Evolutionary conservation across 371 early-diverging fungal species (phyloP).

Genomic region (Globomyces sp.): DNA sequence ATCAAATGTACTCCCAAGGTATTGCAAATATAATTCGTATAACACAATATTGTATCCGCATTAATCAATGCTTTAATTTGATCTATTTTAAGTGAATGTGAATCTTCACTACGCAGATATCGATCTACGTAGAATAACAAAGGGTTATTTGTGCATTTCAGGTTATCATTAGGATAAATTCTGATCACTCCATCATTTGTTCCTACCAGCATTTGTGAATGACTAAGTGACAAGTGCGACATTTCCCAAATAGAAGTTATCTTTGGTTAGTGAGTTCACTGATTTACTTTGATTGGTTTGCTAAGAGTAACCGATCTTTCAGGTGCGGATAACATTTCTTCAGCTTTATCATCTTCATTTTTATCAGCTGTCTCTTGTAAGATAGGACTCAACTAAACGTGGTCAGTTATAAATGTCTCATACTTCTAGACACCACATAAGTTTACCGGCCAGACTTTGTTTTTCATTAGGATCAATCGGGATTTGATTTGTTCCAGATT

Average conservation of each 20-base stretch:
- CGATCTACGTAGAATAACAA: slow-evolving; percentile 3
- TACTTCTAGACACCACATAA: slow-evolving; percentile 17
- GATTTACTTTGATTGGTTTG: not conserved
- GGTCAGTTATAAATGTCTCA: not conserved
- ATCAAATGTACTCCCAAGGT: slow-evolving; percentile 5
- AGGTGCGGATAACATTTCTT: no score
- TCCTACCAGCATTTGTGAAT: slow-evolving; percentile 8
- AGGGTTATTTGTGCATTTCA: not conserved
- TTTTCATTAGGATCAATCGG: not conserved
- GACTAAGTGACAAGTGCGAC: not conserved
- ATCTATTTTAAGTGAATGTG: not conserved
- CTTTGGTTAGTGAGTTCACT: not conserved
- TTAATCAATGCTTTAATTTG: not conserved
- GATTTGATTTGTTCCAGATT: no score
- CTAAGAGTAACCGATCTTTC: no score
- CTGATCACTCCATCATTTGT: not conserved
- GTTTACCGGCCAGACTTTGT: slow-evolving; percentile 2
- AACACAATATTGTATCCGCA: not conserved
- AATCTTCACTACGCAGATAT: slow-evolving; percentile 4
- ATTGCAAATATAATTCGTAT: not conserved
- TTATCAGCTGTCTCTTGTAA: not conserved
- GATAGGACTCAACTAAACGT: not conserved
- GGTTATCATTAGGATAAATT: slow-evolving; percentile 11
- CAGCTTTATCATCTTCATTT: not conserved
- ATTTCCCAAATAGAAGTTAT: slow-evolving; percentile 8